Evolutionary conservation across 2,329 filamentous ascomycete genomes (phyloP).

Genomic region (Fusarium cyanostomum): DNA sequence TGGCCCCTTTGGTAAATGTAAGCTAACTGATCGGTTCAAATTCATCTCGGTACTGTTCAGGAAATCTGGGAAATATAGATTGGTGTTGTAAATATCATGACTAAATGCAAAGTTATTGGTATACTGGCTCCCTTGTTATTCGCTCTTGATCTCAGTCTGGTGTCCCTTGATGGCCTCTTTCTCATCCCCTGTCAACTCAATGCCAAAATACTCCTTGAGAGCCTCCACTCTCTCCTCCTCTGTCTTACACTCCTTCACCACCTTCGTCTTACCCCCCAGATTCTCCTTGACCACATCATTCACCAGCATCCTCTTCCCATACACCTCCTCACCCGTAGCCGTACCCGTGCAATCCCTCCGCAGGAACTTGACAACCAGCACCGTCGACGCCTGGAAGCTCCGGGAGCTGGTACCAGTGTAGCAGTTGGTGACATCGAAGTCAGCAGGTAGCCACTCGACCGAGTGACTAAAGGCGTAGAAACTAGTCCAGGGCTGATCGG

Average conservation of each 20-base stretch:
- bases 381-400: slow-evolving; percentile 63
- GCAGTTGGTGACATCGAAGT: slow-evolving; percentile 70
- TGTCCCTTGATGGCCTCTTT: slow-evolving; percentile 59
- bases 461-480: slow-evolving; percentile 72
- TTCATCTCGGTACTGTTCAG: no score
- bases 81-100: not conserved
- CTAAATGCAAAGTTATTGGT: slow-evolving; percentile 1
- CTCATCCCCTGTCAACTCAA: slow-evolving; percentile 62
- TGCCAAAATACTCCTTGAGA: slow-evolving; percentile 61
- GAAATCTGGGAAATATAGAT: no score
- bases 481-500: slow-evolving; percentile 62
- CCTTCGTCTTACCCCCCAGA: slow-evolving; percentile 58
- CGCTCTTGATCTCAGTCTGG: slow-evolving; percentile 53
- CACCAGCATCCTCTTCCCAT: slow-evolving; percentile 63
- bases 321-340: slow-evolving; percentile 54
- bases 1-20: no score
- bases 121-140: slow-evolving; percentile 10
- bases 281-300: slow-evolving; percentile 64
- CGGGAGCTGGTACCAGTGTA: slow-evolving; percentile 59
- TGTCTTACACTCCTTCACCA: slow-evolving; percentile 56
- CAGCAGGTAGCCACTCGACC: slow-evolving; percentile 67
- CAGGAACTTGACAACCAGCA: slow-evolving; percentile 66
- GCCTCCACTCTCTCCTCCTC: slow-evolving; percentile 65
- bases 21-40: no score
- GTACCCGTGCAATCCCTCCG: slow-evolving; percentile 53